phyloP scores from a whole-genome alignment of 768 basidiomycete genomes.

The Cyclocybe cylindracea region DNA sequence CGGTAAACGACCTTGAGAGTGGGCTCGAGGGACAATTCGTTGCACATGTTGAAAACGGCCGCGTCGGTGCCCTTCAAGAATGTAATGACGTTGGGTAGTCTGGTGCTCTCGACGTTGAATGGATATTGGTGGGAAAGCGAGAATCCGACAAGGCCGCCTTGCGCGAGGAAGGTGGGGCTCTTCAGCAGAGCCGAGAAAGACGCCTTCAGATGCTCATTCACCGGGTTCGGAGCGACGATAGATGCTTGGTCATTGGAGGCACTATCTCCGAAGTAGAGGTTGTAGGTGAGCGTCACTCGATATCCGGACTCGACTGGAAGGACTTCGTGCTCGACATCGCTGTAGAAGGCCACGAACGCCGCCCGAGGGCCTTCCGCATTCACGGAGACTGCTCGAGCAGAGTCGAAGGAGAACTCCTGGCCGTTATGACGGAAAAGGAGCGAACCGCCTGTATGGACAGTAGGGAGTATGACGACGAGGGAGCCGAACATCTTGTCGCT shows the following conservation, averaged over 20 bases:
- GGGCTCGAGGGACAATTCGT: too few species aligned
- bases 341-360: slow-evolving; percentile 35
- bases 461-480: slow-evolving; percentile 51
- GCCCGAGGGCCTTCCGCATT: slow-evolving; percentile 20
- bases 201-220: slow-evolving; percentile 8
- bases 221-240: background rate
- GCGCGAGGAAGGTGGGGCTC: slow-evolving; percentile 26
- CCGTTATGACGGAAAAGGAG: slow-evolving; percentile 35
- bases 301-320: slow-evolving; percentile 33
- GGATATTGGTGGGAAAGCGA: slow-evolving; percentile 25
- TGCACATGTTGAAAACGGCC: too few species aligned
- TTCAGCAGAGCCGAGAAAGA: slow-evolving; percentile 25
- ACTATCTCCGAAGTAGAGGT: slow-evolving; percentile 29
- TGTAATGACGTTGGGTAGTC: too few species aligned
- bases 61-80: too few species aligned
- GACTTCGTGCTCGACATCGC: slow-evolving; percentile 45
- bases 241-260: background rate
- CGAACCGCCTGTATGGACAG: slow-evolving; percentile 44
- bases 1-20: too few species aligned
- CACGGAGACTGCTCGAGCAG: slow-evolving; percentile 24
- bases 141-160: slow-evolving; percentile 35
- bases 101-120: too few species aligned
- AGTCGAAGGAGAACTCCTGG: slow-evolving; percentile 39
- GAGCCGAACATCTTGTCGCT: slow-evolving; percentile 49
- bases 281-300: slow-evolving; percentile 44